phyloP scores from a whole-genome alignment of 768 basidiomycete genomes.

The Xerocomus spinulosus region DNA sequence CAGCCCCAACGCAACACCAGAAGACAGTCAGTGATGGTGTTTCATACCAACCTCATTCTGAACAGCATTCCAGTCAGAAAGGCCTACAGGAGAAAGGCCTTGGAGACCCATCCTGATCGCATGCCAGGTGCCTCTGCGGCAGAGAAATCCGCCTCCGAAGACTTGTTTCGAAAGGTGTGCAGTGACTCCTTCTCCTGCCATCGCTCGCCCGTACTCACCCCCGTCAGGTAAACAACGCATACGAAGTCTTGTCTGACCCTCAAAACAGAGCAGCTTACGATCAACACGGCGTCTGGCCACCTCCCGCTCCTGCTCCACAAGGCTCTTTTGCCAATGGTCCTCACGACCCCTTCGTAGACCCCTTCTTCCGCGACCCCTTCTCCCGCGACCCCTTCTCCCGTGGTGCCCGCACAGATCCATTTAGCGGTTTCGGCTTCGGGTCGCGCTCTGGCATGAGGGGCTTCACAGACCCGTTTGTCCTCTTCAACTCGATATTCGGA shows the following conservation, averaged over 20 bases:
- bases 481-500: conserved; percentile 72
- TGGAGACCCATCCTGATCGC: conserved; percentile 75
- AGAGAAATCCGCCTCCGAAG: conserved; percentile 59
- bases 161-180: conserved; percentile 44
- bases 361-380: conserved; percentile 21
- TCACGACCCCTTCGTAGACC: conserved; percentile 15
- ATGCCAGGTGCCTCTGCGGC: conserved; percentile 51
- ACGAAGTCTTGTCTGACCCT: conserved; percentile 65
- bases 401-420: conserved; percentile 27
- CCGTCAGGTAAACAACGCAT: conserved; percentile 67
- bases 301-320: conserved; percentile 35
- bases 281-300: conserved; percentile 69
- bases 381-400: conserved; percentile 7
- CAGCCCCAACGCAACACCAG: conserved; percentile 47
- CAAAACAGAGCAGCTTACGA: conserved; percentile 66
- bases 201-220: background rate
- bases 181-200: background rate
- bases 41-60: conserved; percentile 3
- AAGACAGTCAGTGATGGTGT: conserved; percentile 50
- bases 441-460: conserved; percentile 15
- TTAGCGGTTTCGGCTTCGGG: conserved; percentile 22
- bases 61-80: conserved; percentile 51
- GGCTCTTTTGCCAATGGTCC: conserved; percentile 11
- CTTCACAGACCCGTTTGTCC: conserved; percentile 71
- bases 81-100: conserved; percentile 70